phyloP scores from a whole-genome alignment of 306 rosid species.

The Canavalia ensiformis region DNA sequence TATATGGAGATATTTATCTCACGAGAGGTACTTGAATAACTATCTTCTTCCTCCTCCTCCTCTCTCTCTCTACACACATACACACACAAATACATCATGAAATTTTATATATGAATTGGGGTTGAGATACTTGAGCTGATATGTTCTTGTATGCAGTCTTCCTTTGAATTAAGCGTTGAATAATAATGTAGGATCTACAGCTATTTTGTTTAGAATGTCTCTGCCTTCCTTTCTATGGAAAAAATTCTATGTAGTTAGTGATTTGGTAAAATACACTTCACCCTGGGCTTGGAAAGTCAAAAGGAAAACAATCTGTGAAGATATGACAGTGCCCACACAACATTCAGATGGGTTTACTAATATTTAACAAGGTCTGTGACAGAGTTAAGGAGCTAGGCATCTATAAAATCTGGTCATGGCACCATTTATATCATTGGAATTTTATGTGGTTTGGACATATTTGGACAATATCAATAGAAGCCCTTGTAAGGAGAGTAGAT shows the following conservation, averaged over 20 bases:
- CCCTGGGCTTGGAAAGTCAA: conserved; percentile 26
- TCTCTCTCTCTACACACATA: neutral
- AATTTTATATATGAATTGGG: conserved; percentile 8
- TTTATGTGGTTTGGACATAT: neutral
- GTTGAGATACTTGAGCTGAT: conserved; percentile 17
- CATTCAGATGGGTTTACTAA: neutral
- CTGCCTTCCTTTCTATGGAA: conserved; percentile 1
- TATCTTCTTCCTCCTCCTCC: conserved; percentile 6
- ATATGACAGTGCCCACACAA: conserved; percentile 3
- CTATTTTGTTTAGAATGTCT: conserved; percentile 23
- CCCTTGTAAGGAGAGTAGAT: neutral
- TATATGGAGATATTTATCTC: conserved; percentile 88
- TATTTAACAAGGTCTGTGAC: conserved; percentile 20
- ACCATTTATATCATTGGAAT: neutral
- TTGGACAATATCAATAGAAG: neutral
- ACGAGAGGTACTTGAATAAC: conserved; percentile 78
- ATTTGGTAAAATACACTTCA: neutral
- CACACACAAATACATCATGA: neutral
- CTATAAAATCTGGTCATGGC: conserved; percentile 11
- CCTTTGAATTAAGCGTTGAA: conserved; percentile 13
- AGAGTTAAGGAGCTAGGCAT: conserved; percentile 23
- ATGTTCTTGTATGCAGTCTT: conserved; percentile 36
- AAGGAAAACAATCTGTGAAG: neutral
- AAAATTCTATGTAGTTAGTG: conserved; percentile 19
- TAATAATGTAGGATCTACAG: conserved; percentile 21